These are phyloP conservation scores for Cordyceps pruinosa DNA, from an alignment of 2,329 filamentous ascomycete genomes.

Conservation along the genomic window DNA sequence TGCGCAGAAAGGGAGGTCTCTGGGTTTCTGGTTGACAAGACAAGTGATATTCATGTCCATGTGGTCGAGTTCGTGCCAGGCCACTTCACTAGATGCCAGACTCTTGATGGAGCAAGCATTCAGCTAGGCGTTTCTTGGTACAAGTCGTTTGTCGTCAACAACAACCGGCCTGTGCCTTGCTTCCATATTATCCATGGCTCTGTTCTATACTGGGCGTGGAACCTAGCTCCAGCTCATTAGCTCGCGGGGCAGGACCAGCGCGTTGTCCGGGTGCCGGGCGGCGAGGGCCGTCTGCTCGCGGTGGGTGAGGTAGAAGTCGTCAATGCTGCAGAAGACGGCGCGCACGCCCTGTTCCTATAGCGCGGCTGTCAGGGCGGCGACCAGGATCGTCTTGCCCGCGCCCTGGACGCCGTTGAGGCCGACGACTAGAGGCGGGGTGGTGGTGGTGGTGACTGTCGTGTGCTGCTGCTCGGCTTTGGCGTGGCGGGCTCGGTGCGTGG, in stretches of 20 bases:
- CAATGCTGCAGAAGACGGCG: constrained; percentile 71
- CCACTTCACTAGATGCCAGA: no score
- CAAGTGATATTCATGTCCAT: not conserved
- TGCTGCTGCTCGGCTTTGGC: not conserved
- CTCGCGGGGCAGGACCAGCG: constrained; percentile 72
- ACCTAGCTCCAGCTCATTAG: no score
- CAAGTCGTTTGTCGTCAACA: no score
- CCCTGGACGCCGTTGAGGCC: constrained; percentile 90
- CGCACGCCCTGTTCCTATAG: constrained; percentile 52
- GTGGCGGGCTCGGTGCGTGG: constrained; percentile 34
- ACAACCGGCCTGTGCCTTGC: no score
- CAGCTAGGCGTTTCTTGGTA: no score
- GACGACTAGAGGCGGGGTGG: constrained; percentile 54
- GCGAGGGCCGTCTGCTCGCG: constrained; percentile 60
- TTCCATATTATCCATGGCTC: no score
- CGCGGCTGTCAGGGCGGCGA: constrained; percentile 55
- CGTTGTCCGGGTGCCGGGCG: constrained; percentile 59
- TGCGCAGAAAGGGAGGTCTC: not conserved
- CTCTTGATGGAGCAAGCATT: no score
- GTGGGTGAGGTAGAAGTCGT: constrained; percentile 82
- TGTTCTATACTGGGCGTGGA: no score
- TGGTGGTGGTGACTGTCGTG: not conserved
- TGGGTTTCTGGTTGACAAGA: not conserved
- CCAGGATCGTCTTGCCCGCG: constrained; percentile 85
- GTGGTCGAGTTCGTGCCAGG: no score